Base-by-base conservation (phyloP, 2,329 filamentous ascomycete species). In the Clonostachys solani region DNA sequence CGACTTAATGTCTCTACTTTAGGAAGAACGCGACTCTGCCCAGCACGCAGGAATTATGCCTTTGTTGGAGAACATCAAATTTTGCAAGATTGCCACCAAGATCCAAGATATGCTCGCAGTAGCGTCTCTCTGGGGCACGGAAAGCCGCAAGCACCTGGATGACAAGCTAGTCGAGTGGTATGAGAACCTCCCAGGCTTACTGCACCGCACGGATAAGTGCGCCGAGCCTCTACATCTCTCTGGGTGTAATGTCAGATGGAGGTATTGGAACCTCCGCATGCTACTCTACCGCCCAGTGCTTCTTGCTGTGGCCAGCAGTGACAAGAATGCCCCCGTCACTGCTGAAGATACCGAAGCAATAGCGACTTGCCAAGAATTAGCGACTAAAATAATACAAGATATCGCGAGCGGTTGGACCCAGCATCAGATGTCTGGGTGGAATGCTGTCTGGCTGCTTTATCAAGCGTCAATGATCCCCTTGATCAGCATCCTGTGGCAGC, bases 401-500 rank as follows among this genome's bases (percentile, higher is more conserved):
- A 89, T 92, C 51, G 77, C 82, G 12, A 71, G 74, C 17, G 85
- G 86, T 51, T 89, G 86, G 69, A 79, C 80, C 42, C 78, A 81
- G 42, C 87, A 89, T 59, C 81, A 90, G 59, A 87, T 92, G 68
- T 82, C 81, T 1, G 87, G 87, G 8, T 92, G 87, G 87, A 89
- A 89, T 60, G 87, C 84, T 0, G 86, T 88, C 3, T 91, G 87
- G 86, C 85, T 90, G 65, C 77, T 89, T 49, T 92, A 89, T 66
- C 87, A 92, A 62, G 86, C 87, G 0, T 82, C 81, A 52, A 88
- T 92, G 83, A 83, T 92, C 10, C 87, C 87, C 0, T 75, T 92
- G 2, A 78, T 92, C 10, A 86, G 81, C 18, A 72, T 92, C 12
- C 89, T 90, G 61, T 86, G 81, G 72, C 84, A 89, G 60, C 72